Percentiles rank a stretch among this genome's conserved stretches.
phyloP scores from a whole-genome alignment of 1,284 basidiomycete species.

The Heliocybe sulcata region DNA sequence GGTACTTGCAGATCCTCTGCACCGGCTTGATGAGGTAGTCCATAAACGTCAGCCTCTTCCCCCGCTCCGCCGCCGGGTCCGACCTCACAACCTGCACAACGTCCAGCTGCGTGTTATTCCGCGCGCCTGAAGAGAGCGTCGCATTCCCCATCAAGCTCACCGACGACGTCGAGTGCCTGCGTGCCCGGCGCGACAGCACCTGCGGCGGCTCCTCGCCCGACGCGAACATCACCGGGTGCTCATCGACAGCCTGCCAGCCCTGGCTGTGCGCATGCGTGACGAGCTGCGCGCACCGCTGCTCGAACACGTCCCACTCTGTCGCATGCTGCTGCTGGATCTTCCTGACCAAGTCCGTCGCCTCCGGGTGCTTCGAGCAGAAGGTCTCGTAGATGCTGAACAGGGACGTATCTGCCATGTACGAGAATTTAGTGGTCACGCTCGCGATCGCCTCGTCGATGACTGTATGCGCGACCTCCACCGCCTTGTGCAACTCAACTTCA shows the following conservation, averaged over 20 bases:
- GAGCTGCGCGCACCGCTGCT: slow-evolving; percentile 47
- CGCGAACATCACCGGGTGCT: not conserved
- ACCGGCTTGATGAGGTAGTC: slow-evolving; percentile 90
- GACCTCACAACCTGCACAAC: slow-evolving; percentile 1
- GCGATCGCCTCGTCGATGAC: slow-evolving; percentile 38
- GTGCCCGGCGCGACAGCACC: slow-evolving; percentile 6
- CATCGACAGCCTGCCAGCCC: not conserved
- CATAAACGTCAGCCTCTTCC: slow-evolving; percentile 40
- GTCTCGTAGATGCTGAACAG: slow-evolving; percentile 73
- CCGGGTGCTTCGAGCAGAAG: slow-evolving; percentile 81
- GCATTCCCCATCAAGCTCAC: slow-evolving; percentile 1
- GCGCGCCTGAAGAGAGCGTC: slow-evolving; percentile 8
- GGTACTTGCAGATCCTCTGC: slow-evolving; percentile 88
- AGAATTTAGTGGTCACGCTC: slow-evolving; percentile 53
- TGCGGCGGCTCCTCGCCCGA: slow-evolving; percentile 5
- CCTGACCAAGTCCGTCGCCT: slow-evolving; percentile 69
- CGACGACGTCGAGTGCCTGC: slow-evolving; percentile 4
- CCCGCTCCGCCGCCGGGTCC: slow-evolving; percentile 6
- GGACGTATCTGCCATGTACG: slow-evolving; percentile 41
- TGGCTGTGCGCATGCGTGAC: slow-evolving; percentile 10
- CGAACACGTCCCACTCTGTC: slow-evolving; percentile 76
- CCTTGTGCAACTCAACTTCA: slow-evolving; percentile 12
- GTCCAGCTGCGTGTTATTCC: not conserved
- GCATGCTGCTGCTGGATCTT: slow-evolving; percentile 52
- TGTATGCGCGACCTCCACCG: not conserved